Conservation (phyloP, 441 rosid species). For the Manihot esculenta region DNA sequence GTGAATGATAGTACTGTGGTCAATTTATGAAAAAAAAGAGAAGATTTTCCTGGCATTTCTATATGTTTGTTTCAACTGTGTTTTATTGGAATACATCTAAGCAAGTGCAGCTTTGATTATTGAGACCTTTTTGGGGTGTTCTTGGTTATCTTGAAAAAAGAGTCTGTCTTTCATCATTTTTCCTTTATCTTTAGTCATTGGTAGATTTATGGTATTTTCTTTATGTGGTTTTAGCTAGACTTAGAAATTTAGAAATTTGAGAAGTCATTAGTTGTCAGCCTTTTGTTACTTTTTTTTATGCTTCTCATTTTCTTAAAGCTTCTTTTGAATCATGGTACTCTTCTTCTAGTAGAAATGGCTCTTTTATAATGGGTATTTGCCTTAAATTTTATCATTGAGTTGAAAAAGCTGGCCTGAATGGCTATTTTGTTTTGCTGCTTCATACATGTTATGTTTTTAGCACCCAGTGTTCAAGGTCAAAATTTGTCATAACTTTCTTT, state of each 20-base stretch:
- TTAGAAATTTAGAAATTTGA: not conserved
- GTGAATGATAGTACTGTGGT: not conserved
- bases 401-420: not conserved
- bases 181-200: not conserved
- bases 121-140: not conserved
- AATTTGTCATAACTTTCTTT: not conserved
- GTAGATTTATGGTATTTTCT: not conserved
- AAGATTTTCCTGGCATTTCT: not conserved
- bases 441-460: not conserved
- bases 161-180: not conserved
- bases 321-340: not conserved
- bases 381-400: not conserved
- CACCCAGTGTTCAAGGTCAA: not conserved
- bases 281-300: not conserved
- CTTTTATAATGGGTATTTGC: not conserved
- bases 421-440: constrained; percentile 2
- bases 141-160: not conserved
- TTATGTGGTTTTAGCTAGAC: not conserved
- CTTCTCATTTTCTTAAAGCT: not conserved
- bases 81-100: not conserved
- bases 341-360: not conserved
- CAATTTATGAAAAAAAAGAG: not conserved
- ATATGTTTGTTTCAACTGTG: not conserved
- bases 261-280: not conserved
- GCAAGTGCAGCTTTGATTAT: not conserved